Evolutionary conservation across 495 filamentous ascomycete species (phyloP).

Genomic region (Penicillium dipodomyicola): DNA sequence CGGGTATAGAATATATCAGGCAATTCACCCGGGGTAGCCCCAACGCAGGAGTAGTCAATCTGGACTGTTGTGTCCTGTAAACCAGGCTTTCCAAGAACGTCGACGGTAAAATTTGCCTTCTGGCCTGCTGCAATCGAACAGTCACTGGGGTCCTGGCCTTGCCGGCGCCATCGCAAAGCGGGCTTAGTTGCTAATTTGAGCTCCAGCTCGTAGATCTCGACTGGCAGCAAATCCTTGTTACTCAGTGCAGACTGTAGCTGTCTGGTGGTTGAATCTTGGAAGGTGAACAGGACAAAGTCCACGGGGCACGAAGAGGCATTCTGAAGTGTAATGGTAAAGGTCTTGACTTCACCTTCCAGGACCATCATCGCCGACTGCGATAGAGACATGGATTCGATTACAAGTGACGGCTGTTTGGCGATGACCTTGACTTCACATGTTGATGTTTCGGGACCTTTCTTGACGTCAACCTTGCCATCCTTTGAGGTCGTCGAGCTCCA

Average conservation of each 20-base stretch:
- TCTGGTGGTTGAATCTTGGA: slow-evolving; percentile 80
- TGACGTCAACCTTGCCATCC: slow-evolving; percentile 38
- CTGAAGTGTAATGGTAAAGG: slow-evolving; percentile 75
- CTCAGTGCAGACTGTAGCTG: slow-evolving; percentile 70
- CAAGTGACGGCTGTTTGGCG: slow-evolving; percentile 68
- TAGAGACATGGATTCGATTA: slow-evolving; percentile 71
- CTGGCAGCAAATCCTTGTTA: slow-evolving; percentile 70
- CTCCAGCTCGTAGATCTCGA: slow-evolving; percentile 82
- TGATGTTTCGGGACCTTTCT: slow-evolving; percentile 37
- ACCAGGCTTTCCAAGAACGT: slow-evolving; percentile 80
- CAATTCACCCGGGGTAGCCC: slow-evolving; percentile 58
- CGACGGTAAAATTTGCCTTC: slow-evolving; percentile 72
- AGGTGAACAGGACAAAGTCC: slow-evolving; percentile 83
- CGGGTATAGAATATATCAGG: slow-evolving; percentile 79
- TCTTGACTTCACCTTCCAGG: slow-evolving; percentile 77
- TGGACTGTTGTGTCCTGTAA: slow-evolving; percentile 78
- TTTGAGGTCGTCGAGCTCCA: slow-evolving; percentile 51
- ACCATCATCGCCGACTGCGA: slow-evolving; percentile 88
- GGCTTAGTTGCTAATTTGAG: slow-evolving; percentile 71
- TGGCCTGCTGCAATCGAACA: slow-evolving; percentile 65
- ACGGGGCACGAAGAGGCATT: slow-evolving; percentile 74
- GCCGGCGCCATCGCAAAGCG: slow-evolving; percentile 63
- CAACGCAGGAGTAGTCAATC: slow-evolving; percentile 76
- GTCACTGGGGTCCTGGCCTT: slow-evolving; percentile 43
- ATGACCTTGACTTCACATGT: slow-evolving; percentile 65